Evolutionary conservation across 306 rosid genomes (phyloP), one percentile per base, ranked within the genome.

Genomic region (Begonia masoniana): DNA sequence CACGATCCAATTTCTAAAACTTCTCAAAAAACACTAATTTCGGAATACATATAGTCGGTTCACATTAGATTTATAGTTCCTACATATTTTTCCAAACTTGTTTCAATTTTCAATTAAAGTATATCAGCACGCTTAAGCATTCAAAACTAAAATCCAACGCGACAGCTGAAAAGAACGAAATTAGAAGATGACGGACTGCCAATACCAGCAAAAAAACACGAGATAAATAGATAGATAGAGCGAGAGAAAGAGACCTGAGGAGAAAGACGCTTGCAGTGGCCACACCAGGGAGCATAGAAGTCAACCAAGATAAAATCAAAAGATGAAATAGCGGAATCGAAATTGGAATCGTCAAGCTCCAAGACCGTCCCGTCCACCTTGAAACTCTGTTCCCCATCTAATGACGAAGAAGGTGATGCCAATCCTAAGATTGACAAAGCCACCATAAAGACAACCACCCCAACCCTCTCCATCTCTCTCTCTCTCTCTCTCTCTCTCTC

Each of bases 221-320:
- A 43, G 7, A 21, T 1, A 21, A 21, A 21, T 21, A 21, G 24
- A 21, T 21, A 42, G 47, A 46, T 17, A 51, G 56, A 46, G 48
- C 54, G 14, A 50, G 36, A 35, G 59, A 17, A 17, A 50, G 24
- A 21, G 24, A 91, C 96, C 94, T 86, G 92, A 15, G 94, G 99
- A 66, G 92, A 66, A 56, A 91, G 96, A 61, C 94, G 92, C 71
- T 86, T 91, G 92, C 99, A 86, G 83, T 91, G 99, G 56, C 88
- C 93, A 54, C 99, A 91, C 99, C 96, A 91, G 9, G 99, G 99
- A 49, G 96, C 99, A 67, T 86, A 82, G 68, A 91, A 91, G 52
- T 91, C 99, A 53, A 91, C 88, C 66, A 91, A 61, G 61, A 91
- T 67, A 56, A 61, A 76, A 66, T 86, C 96, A 64, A 86, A 79